Percentiles rank a stretch among this genome's conserved stretches.
Evolutionary conservation across 306 rosid genomes (phyloP).

Genomic region (Lathyrus aphaca): DNA sequence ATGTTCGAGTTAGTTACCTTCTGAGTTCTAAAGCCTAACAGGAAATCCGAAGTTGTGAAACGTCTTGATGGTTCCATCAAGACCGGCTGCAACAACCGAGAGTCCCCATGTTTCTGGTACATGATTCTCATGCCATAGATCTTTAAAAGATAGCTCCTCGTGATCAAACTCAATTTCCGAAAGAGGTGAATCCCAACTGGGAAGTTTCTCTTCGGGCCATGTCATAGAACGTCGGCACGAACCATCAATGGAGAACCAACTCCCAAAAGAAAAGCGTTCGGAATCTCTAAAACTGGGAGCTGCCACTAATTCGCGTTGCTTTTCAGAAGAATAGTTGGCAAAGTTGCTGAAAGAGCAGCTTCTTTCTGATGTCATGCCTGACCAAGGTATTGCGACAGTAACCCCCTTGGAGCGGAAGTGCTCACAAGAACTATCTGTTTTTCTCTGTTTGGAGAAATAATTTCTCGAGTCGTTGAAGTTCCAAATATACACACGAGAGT

Average conservation of each 20-base stretch:
- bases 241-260: conserved; percentile 71
- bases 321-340: conserved; percentile 32
- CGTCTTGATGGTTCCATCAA: conserved; percentile 77
- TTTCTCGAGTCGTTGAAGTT: conserved; percentile 44
- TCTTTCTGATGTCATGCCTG: conserved; percentile 51
- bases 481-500: conserved; percentile 79
- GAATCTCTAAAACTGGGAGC: conserved; percentile 43
- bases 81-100: conserved; percentile 69
- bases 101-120: conserved; percentile 77
- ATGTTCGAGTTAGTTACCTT: neutral
- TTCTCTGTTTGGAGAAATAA: conserved; percentile 47
- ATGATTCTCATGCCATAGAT: conserved; percentile 27
- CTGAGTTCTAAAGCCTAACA: conserved; percentile 50
- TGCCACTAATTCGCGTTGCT: conserved; percentile 23
- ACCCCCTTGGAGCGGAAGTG: conserved; percentile 71
- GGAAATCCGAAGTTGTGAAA: conserved; percentile 94
- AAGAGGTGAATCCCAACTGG: conserved; percentile 51
- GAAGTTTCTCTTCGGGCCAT: conserved; percentile 93
- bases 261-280: conserved; percentile 57
- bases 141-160: conserved; percentile 16
- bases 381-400: conserved; percentile 81
- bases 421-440: conserved; percentile 64
- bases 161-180: conserved; percentile 43
- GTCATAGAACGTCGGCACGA: conserved; percentile 64
- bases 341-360: conserved; percentile 22